Conservation (phyloP, 805 yeast genomes). For the Metschnikowia reukaufii region DNA sequence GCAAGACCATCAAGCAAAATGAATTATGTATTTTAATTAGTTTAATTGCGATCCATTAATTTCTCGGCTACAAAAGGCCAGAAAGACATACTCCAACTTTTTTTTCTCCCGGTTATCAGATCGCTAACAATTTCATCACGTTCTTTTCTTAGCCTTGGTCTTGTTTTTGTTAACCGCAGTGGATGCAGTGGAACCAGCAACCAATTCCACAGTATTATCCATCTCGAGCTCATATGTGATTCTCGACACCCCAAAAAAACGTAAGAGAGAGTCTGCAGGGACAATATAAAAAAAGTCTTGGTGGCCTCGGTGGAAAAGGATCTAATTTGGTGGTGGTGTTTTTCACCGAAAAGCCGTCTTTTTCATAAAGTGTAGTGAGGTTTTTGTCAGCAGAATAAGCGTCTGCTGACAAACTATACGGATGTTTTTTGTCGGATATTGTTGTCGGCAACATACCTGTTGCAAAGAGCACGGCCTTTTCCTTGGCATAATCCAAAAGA, state of each 20-base stretch:
- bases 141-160: constrained; percentile 8
- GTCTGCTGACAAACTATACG: constrained; percentile 46
- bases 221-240: constrained; percentile 28
- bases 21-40: too few relatives aligned
- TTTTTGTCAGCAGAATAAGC: constrained; percentile 52
- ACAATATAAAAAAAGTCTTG: constrained; percentile 10
- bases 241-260: constrained; percentile 27
- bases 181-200: constrained; percentile 2
- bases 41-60: too few relatives aligned
- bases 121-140: too few relatives aligned
- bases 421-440: constrained; percentile 25
- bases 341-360: constrained; percentile 45
- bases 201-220: constrained; percentile 9
- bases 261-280: constrained; percentile 17
- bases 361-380: constrained; percentile 36
- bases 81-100: too few relatives aligned
- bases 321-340: constrained; percentile 27
- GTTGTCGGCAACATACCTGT: constrained; percentile 24
- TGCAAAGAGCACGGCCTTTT: constrained; percentile 45
- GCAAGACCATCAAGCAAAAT: too few relatives aligned
- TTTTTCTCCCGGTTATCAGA: too few relatives aligned
- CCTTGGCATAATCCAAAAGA: constrained; percentile 59
- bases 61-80: too few relatives aligned
- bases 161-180: constrained; percentile 6
- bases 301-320: constrained; percentile 25